Evolutionary conservation across 805 yeast species (phyloP), one percentile per base, ranked within the genome.

Genomic region (Candida germanica): DNA sequence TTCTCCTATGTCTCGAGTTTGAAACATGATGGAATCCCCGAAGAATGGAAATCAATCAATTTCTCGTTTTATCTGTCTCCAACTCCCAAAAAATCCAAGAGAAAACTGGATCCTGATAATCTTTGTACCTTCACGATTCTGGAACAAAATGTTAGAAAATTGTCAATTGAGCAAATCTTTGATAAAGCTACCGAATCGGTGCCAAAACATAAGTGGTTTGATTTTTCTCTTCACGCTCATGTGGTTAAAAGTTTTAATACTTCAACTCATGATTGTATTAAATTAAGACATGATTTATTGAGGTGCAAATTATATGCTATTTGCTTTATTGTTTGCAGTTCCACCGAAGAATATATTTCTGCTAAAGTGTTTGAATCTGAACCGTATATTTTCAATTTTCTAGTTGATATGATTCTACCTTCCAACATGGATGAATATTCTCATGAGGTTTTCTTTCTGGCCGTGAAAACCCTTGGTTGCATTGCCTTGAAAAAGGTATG

Each of bases 321-420:
- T 30, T 84, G 85, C 0, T 77, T 80, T 44, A 67, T 79, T 2
- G 72, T 80, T 13, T 71, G 80, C 29, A 69, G 77, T 37, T 74
- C 73, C 42, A 63, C 70, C 5, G 79, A 80, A 32, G 75, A 76
- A 29, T 76, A 69, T 36, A 73, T 84, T 15, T 77, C 83, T 5
- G 71, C 87, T 9, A 69, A 77, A 36, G 64, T 88, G 9, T 79
- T 85, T 48, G 88, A 83, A 42, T 66, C 79, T 2, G 89, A 86
- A 50, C 71, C 94, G 6, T 76, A 80, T 42, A 63, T 85, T 11
- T 68, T 87, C 51, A 76, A 77, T 35, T 78, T 80, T 42, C 58
- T 87, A 42, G 80, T 84, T 23, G 93, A 81, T 31, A 64, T 88
- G 36, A 69, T 86, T n/a, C 77, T 80, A 29, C 81, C 88, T 1